These are phyloP conservation scores for Rhynchosporium secalis DNA, from an alignment of 2,329 filamentous ascomycete genomes.

Conservation along the genomic window DNA sequence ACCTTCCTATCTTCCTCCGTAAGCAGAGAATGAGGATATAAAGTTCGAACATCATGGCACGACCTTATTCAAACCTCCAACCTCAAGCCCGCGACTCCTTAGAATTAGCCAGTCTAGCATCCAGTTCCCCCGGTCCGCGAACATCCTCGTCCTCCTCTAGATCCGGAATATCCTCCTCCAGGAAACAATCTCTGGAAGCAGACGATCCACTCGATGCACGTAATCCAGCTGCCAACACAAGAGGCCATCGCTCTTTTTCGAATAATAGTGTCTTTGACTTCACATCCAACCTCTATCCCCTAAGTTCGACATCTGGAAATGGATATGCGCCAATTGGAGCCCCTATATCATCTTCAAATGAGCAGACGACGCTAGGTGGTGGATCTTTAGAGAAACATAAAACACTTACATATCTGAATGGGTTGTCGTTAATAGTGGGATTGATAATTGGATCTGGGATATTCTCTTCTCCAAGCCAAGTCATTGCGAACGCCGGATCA, in stretches of 20 bases:
- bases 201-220: conserved; percentile 74
- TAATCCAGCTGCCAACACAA: conserved; percentile 49
- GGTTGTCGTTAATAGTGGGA: conserved; percentile 84
- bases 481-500: conserved; percentile 88
- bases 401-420: conserved; percentile 91
- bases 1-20: neutral
- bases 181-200: conserved; percentile 82
- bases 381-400: conserved; percentile 93
- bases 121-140: conserved; percentile 67
- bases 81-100: conserved; percentile 74
- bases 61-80: conserved; percentile 35
- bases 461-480: conserved; percentile 90
- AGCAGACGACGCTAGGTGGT: conserved; percentile 60
- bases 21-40: conserved; percentile 25
- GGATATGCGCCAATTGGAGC: conserved; percentile 86
- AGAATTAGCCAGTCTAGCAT: conserved; percentile 92
- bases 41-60: conserved; percentile 35
- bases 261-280: conserved; percentile 95
- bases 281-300: conserved; percentile 85
- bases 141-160: conserved; percentile 67
- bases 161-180: conserved; percentile 89
- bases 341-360: conserved; percentile 61
- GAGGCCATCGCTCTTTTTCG: conserved; percentile 71
- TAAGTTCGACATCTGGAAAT: conserved; percentile 75
- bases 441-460: conserved; percentile 96